phyloP scores from a whole-genome alignment of 495 filamentous ascomycete species.

The Talaromyces borbonicus region DNA sequence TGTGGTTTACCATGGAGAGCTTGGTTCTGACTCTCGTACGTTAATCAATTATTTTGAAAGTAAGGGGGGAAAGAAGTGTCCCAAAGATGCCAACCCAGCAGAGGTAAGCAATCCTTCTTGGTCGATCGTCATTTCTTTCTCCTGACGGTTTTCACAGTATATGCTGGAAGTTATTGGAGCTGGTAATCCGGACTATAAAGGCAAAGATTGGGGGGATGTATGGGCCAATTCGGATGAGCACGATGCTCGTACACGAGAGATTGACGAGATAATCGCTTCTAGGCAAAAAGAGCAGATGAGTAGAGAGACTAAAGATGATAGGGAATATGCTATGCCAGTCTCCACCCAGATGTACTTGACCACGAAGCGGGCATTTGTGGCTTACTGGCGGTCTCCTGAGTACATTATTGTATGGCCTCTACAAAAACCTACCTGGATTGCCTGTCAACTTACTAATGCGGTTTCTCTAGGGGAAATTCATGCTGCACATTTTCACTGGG shows the following conservation, averaged over 20 bases:
- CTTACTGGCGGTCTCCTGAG: conserved; percentile 51
- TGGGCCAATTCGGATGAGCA: conserved; percentile 43
- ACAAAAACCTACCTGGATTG: background rate
- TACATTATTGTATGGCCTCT: conserved; percentile 38
- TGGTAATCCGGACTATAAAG: conserved; percentile 51
- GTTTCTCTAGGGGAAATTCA: conserved; percentile 51
- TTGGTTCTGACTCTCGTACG: conserved; percentile 42
- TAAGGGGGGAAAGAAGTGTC: conserved; percentile 51
- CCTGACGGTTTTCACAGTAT: conserved; percentile 33
- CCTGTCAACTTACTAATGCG: conserved; percentile 4
- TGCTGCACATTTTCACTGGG: conserved; percentile 53
- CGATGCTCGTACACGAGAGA: conserved; percentile 31
- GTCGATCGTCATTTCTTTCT: background rate
- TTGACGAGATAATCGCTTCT: conserved; percentile 34
- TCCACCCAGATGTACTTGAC: conserved; percentile 38
- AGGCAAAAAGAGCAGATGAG: conserved; percentile 22
- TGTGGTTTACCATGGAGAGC: conserved; percentile 60
- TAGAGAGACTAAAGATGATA: conserved; percentile 28
- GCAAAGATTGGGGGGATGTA: conserved; percentile 51
- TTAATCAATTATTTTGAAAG: conserved; percentile 55
- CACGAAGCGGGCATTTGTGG: conserved; percentile 41
- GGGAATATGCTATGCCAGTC: conserved; percentile 55
- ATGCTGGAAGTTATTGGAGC: conserved; percentile 60
- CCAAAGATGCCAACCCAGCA: conserved; percentile 49
- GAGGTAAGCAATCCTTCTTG: conserved; percentile 27